These are phyloP conservation scores for Blastocystis sp. DNA, from an alignment of 352 stramenopile species.

Conservation along the genomic window DNA sequence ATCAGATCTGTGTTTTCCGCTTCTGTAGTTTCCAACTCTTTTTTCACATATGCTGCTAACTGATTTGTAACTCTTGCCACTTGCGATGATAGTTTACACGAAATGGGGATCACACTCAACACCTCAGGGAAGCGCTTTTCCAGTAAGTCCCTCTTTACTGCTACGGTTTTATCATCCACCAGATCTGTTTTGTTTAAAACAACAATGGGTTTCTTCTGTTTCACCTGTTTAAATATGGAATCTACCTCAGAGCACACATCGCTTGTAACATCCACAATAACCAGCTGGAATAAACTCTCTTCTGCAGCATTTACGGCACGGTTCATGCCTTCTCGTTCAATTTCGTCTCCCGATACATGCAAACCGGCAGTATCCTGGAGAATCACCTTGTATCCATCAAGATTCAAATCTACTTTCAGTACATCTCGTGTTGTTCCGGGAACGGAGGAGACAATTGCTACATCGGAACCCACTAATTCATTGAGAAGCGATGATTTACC, in stretches of 20 bases:
- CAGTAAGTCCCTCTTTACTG: neutral
- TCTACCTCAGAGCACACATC: neutral
- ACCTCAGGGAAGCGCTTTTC: neutral
- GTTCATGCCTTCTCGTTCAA: conserved; percentile 54
- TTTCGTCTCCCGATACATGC: conserved; percentile 71
- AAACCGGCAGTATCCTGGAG: conserved; percentile 82
- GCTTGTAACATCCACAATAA: conserved; percentile 12
- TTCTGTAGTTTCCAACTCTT: neutral
- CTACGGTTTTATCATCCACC: neutral
- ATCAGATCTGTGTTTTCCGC: neutral
- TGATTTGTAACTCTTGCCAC: neutral
- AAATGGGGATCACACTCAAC: conserved; percentile 10
- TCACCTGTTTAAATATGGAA: neutral
- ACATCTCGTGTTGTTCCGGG: conserved; percentile 81
- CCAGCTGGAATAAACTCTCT: neutral
- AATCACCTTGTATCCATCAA: conserved; percentile 79
- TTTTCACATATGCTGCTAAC: neutral
- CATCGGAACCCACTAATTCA: conserved; percentile 77
- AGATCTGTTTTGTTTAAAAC: conserved; percentile 62
- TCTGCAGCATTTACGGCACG: neutral
- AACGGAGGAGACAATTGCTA: conserved; percentile 79
- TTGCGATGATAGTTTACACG: neutral
- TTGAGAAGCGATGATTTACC: conserved; percentile 83
- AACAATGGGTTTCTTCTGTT: conserved; percentile 1
- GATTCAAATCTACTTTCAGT: conserved; percentile 80